Conservation (phyloP, 1,139 yeast genomes). For the Diutina scorzettiae region DNA sequence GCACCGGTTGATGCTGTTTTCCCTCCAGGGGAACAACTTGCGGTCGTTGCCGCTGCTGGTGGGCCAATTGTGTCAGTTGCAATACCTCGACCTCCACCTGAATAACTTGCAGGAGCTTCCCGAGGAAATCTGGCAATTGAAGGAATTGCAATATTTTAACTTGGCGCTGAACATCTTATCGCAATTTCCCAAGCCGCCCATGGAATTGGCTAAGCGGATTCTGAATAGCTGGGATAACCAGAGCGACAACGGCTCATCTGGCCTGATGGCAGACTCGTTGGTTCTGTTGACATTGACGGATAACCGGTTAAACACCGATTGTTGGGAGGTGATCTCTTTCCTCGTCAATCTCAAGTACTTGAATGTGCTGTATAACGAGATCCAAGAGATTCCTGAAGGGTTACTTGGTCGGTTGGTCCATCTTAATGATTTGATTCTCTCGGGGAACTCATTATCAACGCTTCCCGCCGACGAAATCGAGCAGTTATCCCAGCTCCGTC, state of each 20-base stretch:
- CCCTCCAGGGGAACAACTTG: constrained; percentile 65
- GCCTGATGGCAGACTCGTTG: constrained; percentile 39
- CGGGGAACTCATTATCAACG: constrained; percentile 73
- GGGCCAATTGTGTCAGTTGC: constrained; percentile 48
- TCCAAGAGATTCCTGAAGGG: constrained; percentile 71
- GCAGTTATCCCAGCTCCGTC: constrained; percentile 41
- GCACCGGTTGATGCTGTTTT: constrained; percentile 47
- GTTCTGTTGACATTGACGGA: constrained; percentile 54
- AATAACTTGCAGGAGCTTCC: constrained; percentile 72
- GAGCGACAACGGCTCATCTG: not conserved
- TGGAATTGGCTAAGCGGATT: constrained; percentile 22
- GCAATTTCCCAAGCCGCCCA: constrained; percentile 49
- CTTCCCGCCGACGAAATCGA: constrained; percentile 83
- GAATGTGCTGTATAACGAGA: constrained; percentile 74
- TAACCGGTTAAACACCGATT: constrained; percentile 69
- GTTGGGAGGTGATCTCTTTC: constrained; percentile 56
- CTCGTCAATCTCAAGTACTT: constrained; percentile 49
- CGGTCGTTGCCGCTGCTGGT: constrained; percentile 62
- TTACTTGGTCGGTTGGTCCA: constrained; percentile 46
- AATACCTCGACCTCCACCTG: constrained; percentile 69
- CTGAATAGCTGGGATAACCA: constrained; percentile 10
- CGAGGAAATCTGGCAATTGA: constrained; percentile 54
- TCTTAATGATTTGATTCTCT: constrained; percentile 59
- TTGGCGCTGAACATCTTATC: constrained; percentile 71
- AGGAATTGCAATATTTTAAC: constrained; percentile 49